These are phyloP conservation scores for Cucumis melo DNA, from an alignment of 306 rosid genomes.

Conservation along the genomic window DNA sequence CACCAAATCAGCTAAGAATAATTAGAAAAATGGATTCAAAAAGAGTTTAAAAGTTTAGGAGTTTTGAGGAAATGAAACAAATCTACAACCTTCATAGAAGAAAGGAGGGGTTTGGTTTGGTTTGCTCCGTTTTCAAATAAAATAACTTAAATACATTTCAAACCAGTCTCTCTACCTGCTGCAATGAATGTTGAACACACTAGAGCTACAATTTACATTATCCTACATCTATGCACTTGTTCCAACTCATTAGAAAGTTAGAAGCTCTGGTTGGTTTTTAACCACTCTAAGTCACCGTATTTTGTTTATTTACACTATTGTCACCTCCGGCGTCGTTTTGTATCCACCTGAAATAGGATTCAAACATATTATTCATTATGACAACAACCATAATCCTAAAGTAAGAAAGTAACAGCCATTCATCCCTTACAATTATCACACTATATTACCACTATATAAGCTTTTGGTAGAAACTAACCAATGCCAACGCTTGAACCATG, in stretches of 20 bases:
- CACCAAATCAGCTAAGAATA: not conserved
- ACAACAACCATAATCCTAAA: not conserved
- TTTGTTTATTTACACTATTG: not conserved
- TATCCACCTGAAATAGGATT: constrained; percentile 56
- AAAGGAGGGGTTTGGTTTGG: not conserved
- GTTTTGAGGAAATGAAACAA: constrained; percentile 1
- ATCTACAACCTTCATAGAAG: not conserved
- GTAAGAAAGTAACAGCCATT: not conserved
- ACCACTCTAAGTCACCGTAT: not conserved
- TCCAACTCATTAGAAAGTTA: not conserved
- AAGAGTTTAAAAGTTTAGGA: not conserved
- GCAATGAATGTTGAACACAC: not conserved
- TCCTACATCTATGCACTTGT: constrained; percentile 2
- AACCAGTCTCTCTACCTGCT: constrained; percentile 3
- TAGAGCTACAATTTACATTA: not conserved
- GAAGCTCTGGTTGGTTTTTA: not conserved
- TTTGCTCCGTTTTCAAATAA: not conserved
- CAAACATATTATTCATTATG: not conserved
- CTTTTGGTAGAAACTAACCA: not conserved
- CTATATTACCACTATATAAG: not conserved
- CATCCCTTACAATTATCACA: not conserved
- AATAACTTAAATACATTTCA: not conserved
- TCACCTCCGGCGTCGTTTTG: constrained; percentile 86
- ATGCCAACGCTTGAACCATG: not conserved
- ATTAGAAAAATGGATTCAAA: not conserved